Conservation (phyloP, 345 rosid species). For the Acer campestre region DNA sequence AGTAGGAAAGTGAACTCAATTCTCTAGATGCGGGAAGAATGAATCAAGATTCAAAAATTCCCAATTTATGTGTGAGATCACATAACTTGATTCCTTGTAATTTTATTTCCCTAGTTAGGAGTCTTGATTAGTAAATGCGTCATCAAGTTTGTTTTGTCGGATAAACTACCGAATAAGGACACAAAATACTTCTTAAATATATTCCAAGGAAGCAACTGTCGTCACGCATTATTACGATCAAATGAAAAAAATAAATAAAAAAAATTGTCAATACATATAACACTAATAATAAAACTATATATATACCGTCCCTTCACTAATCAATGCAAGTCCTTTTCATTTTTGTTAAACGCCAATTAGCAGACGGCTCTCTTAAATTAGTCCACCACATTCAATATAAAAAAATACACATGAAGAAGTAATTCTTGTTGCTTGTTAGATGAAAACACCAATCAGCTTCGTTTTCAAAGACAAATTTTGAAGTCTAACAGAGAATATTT, state of each 20-base stretch:
- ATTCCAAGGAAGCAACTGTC: not conserved
- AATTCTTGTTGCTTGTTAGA: not conserved
- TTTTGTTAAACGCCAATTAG: not conserved
- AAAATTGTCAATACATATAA: not conserved
- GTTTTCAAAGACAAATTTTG: not conserved
- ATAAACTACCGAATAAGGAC: not conserved
- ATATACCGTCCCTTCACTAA: not conserved
- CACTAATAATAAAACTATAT: not conserved
- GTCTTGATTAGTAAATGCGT: too few species aligned
- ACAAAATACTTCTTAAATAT: not conserved
- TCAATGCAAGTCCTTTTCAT: not conserved
- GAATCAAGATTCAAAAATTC: too few species aligned
- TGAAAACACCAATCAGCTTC: not conserved
- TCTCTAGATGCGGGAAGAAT: too few species aligned
- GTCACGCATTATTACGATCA: not conserved
- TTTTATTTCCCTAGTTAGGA: too few species aligned
- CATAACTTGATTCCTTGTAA: too few species aligned
- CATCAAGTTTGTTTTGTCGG: not conserved
- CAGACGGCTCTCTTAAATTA: not conserved
- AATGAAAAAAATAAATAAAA: too few species aligned
- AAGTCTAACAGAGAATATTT: constrained; percentile 7
- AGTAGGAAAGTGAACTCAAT: too few species aligned
- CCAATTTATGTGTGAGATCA: too few species aligned
- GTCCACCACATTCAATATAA: not conserved
- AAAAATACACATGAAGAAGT: not conserved